Evolutionary conservation across 139 green algal genomes (phyloP).

Genomic region (Diplosphaera chodatii): DNA sequence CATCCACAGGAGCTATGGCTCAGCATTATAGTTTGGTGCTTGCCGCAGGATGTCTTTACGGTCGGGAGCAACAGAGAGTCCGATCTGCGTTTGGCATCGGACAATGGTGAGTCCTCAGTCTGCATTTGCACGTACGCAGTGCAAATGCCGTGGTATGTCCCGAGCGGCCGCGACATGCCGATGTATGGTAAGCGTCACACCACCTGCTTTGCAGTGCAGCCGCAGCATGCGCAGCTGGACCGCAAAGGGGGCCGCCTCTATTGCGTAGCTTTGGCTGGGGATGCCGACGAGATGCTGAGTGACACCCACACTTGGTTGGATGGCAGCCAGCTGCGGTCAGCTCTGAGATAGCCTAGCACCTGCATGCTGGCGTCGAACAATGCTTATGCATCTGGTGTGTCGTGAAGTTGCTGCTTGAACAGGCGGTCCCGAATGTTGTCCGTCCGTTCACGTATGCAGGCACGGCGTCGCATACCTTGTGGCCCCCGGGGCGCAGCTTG

Average conservation of each 20-base stretch:
- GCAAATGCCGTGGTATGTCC: too few species aligned
- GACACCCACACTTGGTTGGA: constrained; percentile 25
- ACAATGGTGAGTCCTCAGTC: background rate
- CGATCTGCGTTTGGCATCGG: background rate
- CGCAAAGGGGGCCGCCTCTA: constrained; percentile 20
- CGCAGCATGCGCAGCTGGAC: constrained; percentile 22
- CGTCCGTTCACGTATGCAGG: too few species aligned
- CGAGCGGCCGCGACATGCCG: too few species aligned
- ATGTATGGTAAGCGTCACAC: too few species aligned
- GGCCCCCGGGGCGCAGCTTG: background rate
- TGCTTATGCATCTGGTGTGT: too few species aligned
- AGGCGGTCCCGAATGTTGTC: too few species aligned
- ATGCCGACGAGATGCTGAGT: constrained; percentile 20
- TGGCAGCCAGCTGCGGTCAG: constrained; percentile 23
- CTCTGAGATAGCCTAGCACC: too few species aligned
- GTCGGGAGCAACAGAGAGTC: background rate
- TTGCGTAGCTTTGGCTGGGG: constrained; percentile 12
- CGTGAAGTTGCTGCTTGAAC: too few species aligned
- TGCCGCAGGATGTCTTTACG: background rate
- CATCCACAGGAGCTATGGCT: too few species aligned
- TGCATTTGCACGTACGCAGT: too few species aligned
- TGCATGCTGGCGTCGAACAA: too few species aligned
- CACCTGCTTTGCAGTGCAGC: constrained; percentile 4
- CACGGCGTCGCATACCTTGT: background rate
- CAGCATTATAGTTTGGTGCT: too few species aligned